phyloP scores from a whole-genome alignment of 164 flowering plant genomes.

The Protea cynaroides region DNA sequence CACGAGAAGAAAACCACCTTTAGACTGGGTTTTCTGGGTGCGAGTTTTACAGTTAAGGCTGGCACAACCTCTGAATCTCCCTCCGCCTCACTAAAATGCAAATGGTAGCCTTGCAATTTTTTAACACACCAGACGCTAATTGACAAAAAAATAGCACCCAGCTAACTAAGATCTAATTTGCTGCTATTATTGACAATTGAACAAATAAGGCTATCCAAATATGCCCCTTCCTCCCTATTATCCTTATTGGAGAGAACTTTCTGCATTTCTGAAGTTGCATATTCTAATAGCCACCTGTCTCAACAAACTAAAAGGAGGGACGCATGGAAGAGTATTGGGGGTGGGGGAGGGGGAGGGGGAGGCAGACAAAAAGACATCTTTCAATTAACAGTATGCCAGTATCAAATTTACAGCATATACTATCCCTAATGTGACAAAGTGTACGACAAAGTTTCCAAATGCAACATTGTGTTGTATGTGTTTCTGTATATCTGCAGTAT shows the following conservation, averaged over 20 bases:
- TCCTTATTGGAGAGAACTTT: conserved; percentile 33
- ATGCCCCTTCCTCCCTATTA: conserved; percentile 36
- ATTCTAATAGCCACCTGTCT: conserved; percentile 59
- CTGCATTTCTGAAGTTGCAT: conserved; percentile 44
- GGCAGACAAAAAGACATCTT: neutral
- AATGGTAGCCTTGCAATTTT: conserved; percentile 69
- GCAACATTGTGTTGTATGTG: neutral
- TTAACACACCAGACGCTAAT: conserved; percentile 62
- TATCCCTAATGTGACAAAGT: neutral
- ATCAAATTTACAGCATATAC: neutral
- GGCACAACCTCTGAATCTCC: too few species aligned
- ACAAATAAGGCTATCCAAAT: conserved; percentile 44
- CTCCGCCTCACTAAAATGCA: conserved; percentile 72
- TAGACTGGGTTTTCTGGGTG: too few species aligned
- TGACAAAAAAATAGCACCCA: conserved; percentile 50
- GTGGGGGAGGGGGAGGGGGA: too few species aligned
- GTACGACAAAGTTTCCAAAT: neutral
- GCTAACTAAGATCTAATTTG: conserved; percentile 31
- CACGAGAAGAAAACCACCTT: too few species aligned
- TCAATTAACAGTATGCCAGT: too few species aligned
- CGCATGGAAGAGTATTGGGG: too few species aligned
- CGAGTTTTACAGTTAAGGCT: too few species aligned
- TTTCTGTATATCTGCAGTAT: too few species aligned
- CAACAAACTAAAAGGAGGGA: conserved; percentile 51
- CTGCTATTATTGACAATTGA: conserved; percentile 22